Evolutionary conservation across 441 rosid genomes (phyloP).

Genomic region (Adansonia rubrostipa): DNA sequence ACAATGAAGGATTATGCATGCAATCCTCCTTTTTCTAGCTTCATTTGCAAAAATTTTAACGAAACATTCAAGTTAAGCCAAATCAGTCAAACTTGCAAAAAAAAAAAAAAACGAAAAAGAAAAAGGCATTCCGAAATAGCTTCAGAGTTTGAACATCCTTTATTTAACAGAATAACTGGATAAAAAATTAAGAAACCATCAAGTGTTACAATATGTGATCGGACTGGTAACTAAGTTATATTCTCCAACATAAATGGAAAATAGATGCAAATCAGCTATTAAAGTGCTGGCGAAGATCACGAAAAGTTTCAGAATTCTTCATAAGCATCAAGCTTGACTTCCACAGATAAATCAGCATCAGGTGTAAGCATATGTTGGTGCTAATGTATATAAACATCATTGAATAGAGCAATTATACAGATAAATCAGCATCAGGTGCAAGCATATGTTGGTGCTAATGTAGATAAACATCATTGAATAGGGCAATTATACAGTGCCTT

Average conservation of each 20-base stretch:
- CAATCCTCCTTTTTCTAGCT: slow-evolving; percentile 12
- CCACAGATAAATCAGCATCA: background rate
- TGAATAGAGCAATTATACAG: background rate
- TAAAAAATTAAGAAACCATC: background rate
- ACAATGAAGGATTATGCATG: background rate
- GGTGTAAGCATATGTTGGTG: background rate
- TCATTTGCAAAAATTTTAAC: slow-evolving; percentile 9
- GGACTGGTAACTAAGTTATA: background rate
- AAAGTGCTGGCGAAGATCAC: background rate
- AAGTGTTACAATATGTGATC: background rate
- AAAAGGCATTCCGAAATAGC: background rate
- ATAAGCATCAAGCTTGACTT: background rate
- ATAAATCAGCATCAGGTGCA: background rate
- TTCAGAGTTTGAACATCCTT: background rate
- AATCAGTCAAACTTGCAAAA: background rate
- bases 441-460: background rate
- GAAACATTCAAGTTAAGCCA: background rate
- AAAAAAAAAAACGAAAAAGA: background rate
- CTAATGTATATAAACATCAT: background rate
- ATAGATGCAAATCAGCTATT: background rate
- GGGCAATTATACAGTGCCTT: background rate
- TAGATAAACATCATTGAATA: background rate
- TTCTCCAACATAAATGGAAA: slow-evolving; percentile 4
- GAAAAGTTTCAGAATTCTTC: background rate
- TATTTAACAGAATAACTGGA: slow-evolving; percentile 3